Percentiles rank a stretch among this genome's conserved stretches.
Evolutionary conservation across 2,329 filamentous ascomycete genomes (phyloP).

Genomic region (Cadophora luteo-olivacea): DNA sequence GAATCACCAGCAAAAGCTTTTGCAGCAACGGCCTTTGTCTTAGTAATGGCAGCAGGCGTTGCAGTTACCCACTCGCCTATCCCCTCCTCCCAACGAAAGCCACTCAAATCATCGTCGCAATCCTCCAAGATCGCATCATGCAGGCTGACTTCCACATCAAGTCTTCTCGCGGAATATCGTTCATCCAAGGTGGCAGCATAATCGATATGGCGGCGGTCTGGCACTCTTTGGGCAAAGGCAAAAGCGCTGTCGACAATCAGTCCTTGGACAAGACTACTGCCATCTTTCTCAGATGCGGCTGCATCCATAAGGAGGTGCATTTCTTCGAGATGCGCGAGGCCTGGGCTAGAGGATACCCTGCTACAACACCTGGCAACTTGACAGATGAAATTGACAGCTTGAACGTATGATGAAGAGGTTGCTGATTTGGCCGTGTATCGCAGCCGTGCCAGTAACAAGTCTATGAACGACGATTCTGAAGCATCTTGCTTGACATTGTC

Average conservation of each 20-base stretch:
- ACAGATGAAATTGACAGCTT: conserved; percentile 48
- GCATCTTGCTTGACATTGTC: background rate
- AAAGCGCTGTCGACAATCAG: conserved; percentile 45
- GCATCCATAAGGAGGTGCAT: conserved; percentile 12
- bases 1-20: conserved; percentile 23
- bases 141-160: conserved; percentile 16
- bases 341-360: conserved; percentile 46
- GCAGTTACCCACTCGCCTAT: conserved; percentile 62
- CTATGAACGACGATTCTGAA: conserved; percentile 9
- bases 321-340: conserved; percentile 47
- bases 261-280: conserved; percentile 32
- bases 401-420: conserved; percentile 25
- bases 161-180: conserved; percentile 30
- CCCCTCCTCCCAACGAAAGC: conserved; percentile 60
- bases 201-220: conserved; percentile 40
- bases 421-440: background rate
- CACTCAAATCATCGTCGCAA: conserved; percentile 24
- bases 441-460: conserved; percentile 25
- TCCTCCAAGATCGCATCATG: background rate
- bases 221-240: conserved; percentile 42
- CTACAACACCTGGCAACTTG: conserved; percentile 56
- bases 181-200: conserved; percentile 41
- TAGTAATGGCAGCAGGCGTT: conserved; percentile 48
- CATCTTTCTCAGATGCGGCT: conserved; percentile 40
- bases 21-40: conserved; percentile 34